A percentile compares a stretch with the other conserved stretches of the same genome.
Conservation (phyloP, 1,284 basidiomycete genomes). For the Ustilago tritici region DNA sequence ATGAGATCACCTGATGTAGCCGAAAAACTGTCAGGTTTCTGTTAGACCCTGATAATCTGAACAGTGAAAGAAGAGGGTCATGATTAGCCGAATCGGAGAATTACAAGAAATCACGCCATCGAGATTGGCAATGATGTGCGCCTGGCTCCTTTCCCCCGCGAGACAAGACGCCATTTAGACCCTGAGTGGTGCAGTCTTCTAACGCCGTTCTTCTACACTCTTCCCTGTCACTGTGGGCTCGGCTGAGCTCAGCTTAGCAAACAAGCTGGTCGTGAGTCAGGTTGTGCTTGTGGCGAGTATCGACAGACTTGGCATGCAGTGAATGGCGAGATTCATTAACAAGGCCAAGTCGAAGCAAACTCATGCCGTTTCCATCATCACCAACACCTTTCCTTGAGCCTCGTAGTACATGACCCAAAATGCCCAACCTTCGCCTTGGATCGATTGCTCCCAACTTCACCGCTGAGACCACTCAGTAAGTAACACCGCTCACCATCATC, state of each 20-base stretch:
- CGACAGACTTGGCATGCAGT: background rate
- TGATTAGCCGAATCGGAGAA: background rate
- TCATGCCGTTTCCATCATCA: background rate
- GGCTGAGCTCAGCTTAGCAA: background rate
- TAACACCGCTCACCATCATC: slow-evolving; percentile 1
- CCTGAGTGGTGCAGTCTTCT: slow-evolving; percentile 15
- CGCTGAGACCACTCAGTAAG: slow-evolving; percentile 67
- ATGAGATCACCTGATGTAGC: slow-evolving; percentile 18
- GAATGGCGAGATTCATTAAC: background rate
- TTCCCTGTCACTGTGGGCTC: background rate
- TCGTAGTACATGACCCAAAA: slow-evolving; percentile 63
- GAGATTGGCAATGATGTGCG: slow-evolving; percentile 26
- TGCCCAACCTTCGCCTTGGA: slow-evolving; percentile 66
- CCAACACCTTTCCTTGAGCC: slow-evolving; percentile 5
- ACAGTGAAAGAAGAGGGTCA: background rate
- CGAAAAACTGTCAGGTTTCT: background rate
- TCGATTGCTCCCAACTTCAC: slow-evolving; percentile 67
- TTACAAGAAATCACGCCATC: slow-evolving; percentile 34
- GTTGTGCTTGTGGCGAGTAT: background rate
- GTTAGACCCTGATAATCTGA: background rate
- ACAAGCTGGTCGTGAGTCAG: background rate
- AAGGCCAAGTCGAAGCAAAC: no score
- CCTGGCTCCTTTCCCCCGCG: background rate
- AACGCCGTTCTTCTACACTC: background rate
- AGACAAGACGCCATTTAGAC: slow-evolving; percentile 16